Percentiles rank a stretch among this genome's conserved stretches.
These are phyloP conservation scores for Blastocystis sp. DNA, from an alignment of 352 stramenopile species.

Conservation along the genomic window DNA sequence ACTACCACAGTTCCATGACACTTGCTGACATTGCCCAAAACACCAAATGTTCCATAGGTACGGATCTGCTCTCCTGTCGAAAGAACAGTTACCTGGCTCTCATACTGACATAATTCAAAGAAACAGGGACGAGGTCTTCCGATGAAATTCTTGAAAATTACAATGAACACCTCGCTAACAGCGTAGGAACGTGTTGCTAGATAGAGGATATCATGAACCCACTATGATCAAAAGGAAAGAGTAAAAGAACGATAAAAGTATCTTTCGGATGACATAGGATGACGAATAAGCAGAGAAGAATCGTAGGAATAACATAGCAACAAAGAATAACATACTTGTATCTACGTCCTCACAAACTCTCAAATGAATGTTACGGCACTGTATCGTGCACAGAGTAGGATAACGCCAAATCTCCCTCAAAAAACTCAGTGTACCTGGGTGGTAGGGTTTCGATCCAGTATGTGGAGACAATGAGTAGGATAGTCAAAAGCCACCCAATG, in stretches of 20 bases:
- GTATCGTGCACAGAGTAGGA: constrained; percentile 60
- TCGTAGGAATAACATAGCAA: constrained; percentile 27
- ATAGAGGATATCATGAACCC: constrained; percentile 52
- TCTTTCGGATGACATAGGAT: constrained; percentile 5
- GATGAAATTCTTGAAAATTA: constrained; percentile 47
- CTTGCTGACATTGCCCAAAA: constrained; percentile 31
- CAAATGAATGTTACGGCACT: not conserved
- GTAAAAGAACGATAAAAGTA: not conserved
- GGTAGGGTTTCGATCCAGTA: constrained; percentile 31
- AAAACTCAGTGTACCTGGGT: constrained; percentile 43
- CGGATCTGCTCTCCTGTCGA: not conserved
- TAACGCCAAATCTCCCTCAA: constrained; percentile 33
- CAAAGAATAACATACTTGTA: constrained; percentile 37
- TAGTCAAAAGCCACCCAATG: not conserved
- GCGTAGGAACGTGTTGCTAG: constrained; percentile 29
- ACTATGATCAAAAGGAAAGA: not conserved
- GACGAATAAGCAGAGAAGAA: constrained; percentile 1
- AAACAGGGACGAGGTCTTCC: constrained; percentile 55
- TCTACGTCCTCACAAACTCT: not conserved
- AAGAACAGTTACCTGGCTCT: not conserved
- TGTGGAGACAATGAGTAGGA: not conserved
- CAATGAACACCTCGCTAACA: constrained; percentile 9
- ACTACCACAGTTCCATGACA: constrained; percentile 13
- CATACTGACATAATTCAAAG: constrained; percentile 40
- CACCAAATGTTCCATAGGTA: constrained; percentile 23